Base-by-base conservation (phyloP, 1,284 basidiomycete genomes). In the Marasmius sp. region DNA sequence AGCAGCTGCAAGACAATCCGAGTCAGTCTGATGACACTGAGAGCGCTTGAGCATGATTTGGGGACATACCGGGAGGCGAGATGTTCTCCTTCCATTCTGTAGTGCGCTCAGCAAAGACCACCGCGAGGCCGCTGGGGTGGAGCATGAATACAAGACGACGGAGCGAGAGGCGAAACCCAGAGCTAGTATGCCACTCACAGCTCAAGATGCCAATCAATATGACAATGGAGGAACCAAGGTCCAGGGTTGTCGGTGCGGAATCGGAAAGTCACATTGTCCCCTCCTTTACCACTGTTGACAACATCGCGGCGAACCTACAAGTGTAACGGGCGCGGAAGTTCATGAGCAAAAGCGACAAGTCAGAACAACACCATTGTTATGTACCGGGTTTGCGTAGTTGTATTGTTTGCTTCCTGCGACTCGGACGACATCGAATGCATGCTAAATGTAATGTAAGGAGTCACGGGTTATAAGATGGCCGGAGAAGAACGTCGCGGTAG, bases 221-320 rank as follows among this genome's bases (percentile, higher is more conserved):
- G 79, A 65, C 76, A 75, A 47, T 11, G 59, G 56, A 57, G 16
- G 36, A 81, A 72, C 80, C 81, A 82, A 4, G 81, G 81, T 0
- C 80, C 81, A 41, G 81, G 67, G 60, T 83, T 84, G 61, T 82
- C 76, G 0, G 81, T 81, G 6, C 65, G 66, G 66, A 77, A 75
- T n/a, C 78, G 74, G 61, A 80, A 72, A 7, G 73, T 74, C 6
- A 74, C 72, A 33, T 74, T 71, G 47, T 73, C 72, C 3, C 66
- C 71, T 0, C 50, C 61, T 34, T 49, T 58, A 51, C 77, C 77
- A 37, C 70, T 72, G 51, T 62, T 68, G 8, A 78, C 74, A 7
- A 76, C 75, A 62, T 81, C 79, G 14, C 74, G 69, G n/a, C 70
- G 59, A 41, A 59, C 49, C 38, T 63, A 43, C 27, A 49, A n/a